phyloP scores from a whole-genome alignment of 345 rosid species.

The Cardiospermum halicacabum region DNA sequence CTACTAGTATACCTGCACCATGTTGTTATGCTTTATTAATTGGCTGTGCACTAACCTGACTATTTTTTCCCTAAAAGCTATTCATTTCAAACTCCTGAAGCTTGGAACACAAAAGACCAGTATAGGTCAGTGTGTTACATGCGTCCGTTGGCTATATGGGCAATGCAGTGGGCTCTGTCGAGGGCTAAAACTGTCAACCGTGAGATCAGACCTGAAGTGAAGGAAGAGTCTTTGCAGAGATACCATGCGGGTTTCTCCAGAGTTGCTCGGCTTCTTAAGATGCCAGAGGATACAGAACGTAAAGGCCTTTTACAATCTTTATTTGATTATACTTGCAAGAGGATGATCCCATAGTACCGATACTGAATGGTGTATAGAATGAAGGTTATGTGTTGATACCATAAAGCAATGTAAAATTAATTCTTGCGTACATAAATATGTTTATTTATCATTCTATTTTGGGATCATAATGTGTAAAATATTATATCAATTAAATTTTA shows the following conservation, averaged over 20 bases:
- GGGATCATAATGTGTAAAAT: no score
- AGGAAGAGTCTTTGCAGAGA: slow-evolving; percentile 26
- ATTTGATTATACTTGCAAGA: slow-evolving; percentile 64
- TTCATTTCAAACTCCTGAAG: slow-evolving; percentile 92
- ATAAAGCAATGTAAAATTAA: not conserved
- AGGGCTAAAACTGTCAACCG: slow-evolving; percentile 27
- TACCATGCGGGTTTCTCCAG: slow-evolving; percentile 52
- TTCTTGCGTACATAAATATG: not conserved
- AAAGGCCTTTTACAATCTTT: slow-evolving; percentile 48
- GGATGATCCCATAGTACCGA: slow-evolving; percentile 21
- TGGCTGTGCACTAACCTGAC: not conserved
- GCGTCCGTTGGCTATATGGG: slow-evolving; percentile 95
- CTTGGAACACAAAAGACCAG: slow-evolving; percentile 58
- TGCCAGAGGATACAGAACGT: slow-evolving; percentile 39
- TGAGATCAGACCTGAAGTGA: slow-evolving; percentile 25
- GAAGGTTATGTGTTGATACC: no score
- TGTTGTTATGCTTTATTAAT: not conserved
- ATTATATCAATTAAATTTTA: no score
- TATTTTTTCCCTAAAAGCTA: slow-evolving; percentile 38
- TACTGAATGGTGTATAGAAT: no score
- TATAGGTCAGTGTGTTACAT: slow-evolving; percentile 69
- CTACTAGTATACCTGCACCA: not conserved
- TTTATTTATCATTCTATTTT: no score
- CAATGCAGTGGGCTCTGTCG: slow-evolving; percentile 88
- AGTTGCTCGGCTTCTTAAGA: slow-evolving; percentile 65